phyloP scores from a whole-genome alignment of 345 rosid genomes.

The Salix caprea region DNA sequence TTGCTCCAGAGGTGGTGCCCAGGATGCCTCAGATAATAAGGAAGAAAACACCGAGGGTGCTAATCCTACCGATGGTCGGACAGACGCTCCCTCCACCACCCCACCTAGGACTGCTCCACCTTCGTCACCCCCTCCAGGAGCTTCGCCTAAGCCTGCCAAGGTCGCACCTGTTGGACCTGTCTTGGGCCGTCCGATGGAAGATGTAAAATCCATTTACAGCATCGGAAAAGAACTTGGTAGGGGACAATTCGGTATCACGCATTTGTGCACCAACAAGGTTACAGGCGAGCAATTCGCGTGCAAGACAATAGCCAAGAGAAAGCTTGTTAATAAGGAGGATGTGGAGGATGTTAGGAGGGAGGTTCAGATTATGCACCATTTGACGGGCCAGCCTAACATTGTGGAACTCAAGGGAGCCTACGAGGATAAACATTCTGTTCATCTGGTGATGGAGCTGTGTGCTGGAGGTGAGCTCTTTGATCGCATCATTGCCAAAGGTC shows the following conservation, averaged over 20 bases:
- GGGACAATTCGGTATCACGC: constrained; percentile 88
- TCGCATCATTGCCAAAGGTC: constrained; percentile 87
- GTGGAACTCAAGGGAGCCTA: constrained; percentile 94
- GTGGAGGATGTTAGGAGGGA: constrained; percentile 88
- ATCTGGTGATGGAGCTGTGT: constrained; percentile 92
- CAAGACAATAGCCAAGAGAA: constrained; percentile 85
- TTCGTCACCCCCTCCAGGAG: constrained; percentile 17
- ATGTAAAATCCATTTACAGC: constrained; percentile 54
- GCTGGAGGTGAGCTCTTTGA: constrained; percentile 94
- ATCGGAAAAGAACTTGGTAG: constrained; percentile 86
- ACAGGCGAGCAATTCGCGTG: constrained; percentile 80
- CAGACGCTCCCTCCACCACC: constrained; percentile 18
- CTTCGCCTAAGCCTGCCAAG: constrained; percentile 33
- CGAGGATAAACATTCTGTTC: constrained; percentile 89
- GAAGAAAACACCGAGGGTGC: constrained; percentile 15
- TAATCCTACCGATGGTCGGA: constrained; percentile 9
- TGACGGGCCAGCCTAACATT: constrained; percentile 81
- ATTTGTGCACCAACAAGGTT: constrained; percentile 67
- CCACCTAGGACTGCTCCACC: constrained; percentile 14
- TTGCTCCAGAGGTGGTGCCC: constrained; percentile 52
- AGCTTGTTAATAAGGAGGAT: constrained; percentile 82
- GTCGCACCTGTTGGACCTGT: constrained; percentile 59
- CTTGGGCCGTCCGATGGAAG: constrained; percentile 90
- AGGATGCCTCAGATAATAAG: constrained; percentile 24
- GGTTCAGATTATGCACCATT: constrained; percentile 91